These are phyloP conservation scores for Angomonas desouzai DNA, from an alignment of 208 protist genomes.

Conservation along the genomic window DNA sequence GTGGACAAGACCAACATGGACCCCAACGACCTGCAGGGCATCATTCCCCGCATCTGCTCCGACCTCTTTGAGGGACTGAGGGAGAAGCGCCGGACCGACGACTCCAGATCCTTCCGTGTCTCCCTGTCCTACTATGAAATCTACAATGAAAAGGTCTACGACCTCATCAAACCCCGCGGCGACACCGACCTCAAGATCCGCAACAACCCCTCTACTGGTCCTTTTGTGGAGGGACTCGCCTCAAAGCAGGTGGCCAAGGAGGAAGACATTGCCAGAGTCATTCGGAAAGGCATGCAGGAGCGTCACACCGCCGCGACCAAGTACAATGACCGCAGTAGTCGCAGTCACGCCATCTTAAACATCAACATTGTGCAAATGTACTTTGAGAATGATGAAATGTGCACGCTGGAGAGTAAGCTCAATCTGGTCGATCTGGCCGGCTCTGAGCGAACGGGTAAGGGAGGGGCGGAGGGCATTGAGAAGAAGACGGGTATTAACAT, in stretches of 20 bases:
- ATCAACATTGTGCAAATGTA: constrained; percentile 36
- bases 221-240: constrained; percentile 75
- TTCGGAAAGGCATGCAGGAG: constrained; percentile 69
- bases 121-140: constrained; percentile 87
- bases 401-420: constrained; percentile 40
- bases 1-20: constrained; percentile 51
- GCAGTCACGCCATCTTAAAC: constrained; percentile 85
- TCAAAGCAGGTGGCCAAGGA: constrained; percentile 45
- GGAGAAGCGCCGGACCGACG: constrained; percentile 50
- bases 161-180: constrained; percentile 49
- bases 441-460: constrained; percentile 66
- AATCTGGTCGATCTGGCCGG: constrained; percentile 94
- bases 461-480: constrained; percentile 51
- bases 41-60: constrained; percentile 68
- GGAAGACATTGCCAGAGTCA: constrained; percentile 62
- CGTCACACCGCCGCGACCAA: constrained; percentile 77
- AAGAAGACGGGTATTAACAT: constrained; percentile 81
- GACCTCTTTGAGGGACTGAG: constrained; percentile 65
- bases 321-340: constrained; percentile 85
- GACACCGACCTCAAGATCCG: constrained; percentile 67
- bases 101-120: constrained; percentile 65
- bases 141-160: constrained; percentile 89
- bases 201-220: constrained; percentile 52
- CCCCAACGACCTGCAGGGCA: constrained; percentile 62
- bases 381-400: constrained; percentile 75